Evolutionary conservation across 352 stramenopile species (phyloP).

Genomic region (Globisporangium middletonii): DNA sequence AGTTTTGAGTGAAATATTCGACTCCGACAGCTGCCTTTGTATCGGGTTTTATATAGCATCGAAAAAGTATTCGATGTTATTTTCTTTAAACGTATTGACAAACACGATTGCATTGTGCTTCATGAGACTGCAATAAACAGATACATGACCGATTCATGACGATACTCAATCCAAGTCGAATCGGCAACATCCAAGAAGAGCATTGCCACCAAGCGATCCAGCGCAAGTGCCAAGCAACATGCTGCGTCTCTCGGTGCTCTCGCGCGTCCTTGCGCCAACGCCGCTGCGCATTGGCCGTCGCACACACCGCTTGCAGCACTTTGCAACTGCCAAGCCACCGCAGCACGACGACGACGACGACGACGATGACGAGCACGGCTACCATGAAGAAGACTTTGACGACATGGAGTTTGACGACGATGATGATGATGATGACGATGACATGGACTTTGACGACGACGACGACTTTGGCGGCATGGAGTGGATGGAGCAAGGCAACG

Average conservation of each 20-base stretch:
- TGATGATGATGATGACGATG: constrained; percentile 33
- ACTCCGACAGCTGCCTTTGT: not conserved
- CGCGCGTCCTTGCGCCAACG: constrained; percentile 37
- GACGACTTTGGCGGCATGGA: constrained; percentile 12
- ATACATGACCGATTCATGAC: too few relatives aligned
- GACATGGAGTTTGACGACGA: constrained; percentile 36
- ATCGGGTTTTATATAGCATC: too few relatives aligned
- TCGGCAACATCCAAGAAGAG: not conserved
- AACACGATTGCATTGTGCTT: not conserved
- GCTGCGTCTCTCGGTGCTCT: constrained; percentile 49
- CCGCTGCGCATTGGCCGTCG: constrained; percentile 31
- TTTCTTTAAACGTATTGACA: not conserved
- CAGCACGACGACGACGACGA: constrained; percentile 28
- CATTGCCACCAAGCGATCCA: not conserved
- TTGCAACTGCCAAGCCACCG: constrained; percentile 5
- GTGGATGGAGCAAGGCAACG: constrained; percentile 10
- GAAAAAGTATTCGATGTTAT: too few relatives aligned
- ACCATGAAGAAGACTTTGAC: constrained; percentile 39
- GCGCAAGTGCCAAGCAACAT: constrained; percentile 16
- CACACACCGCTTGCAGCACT: constrained; percentile 13
- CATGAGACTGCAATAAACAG: not conserved
- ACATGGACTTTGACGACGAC: constrained; percentile 22
- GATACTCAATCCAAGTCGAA: not conserved
- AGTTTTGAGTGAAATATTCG: not conserved
- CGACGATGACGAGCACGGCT: constrained; percentile 27